Base-by-base conservation (phyloP, 805 yeast species). In the Candida ascalaphidarum region DNA sequence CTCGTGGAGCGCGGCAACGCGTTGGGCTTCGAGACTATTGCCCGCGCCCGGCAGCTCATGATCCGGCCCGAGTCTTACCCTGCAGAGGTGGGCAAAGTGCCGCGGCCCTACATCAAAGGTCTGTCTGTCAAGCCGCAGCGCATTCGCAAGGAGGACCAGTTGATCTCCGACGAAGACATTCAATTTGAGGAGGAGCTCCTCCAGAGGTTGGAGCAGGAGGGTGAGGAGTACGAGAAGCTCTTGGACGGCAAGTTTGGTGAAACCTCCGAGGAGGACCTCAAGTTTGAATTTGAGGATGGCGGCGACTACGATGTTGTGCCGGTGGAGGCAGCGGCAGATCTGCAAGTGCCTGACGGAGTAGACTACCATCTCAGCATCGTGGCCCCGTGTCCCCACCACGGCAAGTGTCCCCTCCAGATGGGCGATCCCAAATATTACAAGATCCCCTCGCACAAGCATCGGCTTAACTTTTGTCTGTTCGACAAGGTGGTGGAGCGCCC, bases 331-430 rank as follows among this genome's bases (percentile, higher is more conserved):
- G 23, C 13, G 15, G n/a, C 26, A 12, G 28, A 22, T 5, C 31
- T 42, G 7, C n/a, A n/a, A n/a, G 23, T 38, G 11, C 11, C 39
- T 4, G 53, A 49, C 20, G 43, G 52, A 20, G 56, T 55, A 24
- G 53, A 69, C 46, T 65, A 69, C 45, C 77, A 79, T 38, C 44
- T 86, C 28, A 68, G 70, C 22, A 65, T 89, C 7, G 47, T 89
- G 12, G 95, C 95, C 0, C 98, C 98, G 3, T 92, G 96, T 47
- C 55, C 89, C 1, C 96, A 92, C 49, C 95, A 85, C 43, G 72
- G 77, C 9, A 68, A 63, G 39, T 88, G 96, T 45, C 96, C 97
- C 0, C 57, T 89, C 30, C 96, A 88, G 51, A 65, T 75, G 18
- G 77, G 80, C 10, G 80, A 80, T 27, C 83, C 94, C 2, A 71